Evolutionary conservation across 306 rosid genomes (phyloP), one percentile per base, ranked within the genome.

Genomic region (Psophocarpus tetragonolobus): DNA sequence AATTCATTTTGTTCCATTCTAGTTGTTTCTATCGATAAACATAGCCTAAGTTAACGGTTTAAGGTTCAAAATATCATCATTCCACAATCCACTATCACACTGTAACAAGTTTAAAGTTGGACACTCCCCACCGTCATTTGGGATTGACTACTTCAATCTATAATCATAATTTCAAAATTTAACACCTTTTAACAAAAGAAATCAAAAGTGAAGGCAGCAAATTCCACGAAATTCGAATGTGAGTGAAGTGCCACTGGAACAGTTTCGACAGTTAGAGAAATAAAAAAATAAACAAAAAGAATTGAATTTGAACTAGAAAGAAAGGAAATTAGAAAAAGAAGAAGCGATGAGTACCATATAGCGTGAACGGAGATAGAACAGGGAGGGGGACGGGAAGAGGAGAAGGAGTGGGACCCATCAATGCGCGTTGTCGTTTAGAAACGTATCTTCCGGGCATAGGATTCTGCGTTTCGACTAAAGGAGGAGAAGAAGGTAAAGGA

Each of bases 341-440:
- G 3, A 23, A 42, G 8, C 18, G 17, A 38, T 8, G 44, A 54
- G 47, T 89, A 92, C 97, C 97, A 2, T 82, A 42, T 24, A 78
- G 69, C 17, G 83, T 23, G 72, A 86, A 75, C 9, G 85, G 18
- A 29, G 85, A 65, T 1, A 85, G 69, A 66, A 66, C 33, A 10
- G 81, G 35, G 12, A 32, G 6, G 2, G 86, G 84, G 15, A 84
- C 64, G 30, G 84, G 75, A 67, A 63, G 51, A 60, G 61, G 20
- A 1, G 87, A 36, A 4, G 91, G 61, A 9, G 74, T 62, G 38
- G 84, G 42, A 38, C 11, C 69, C 20, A 81, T 42, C 13, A 83
- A 82, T 7, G 95, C 87, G 36, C 97, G 85, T 84, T 94, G 90
- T 79, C 97, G 88, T 84, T 94, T 92, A 41, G 98, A 94, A 64